Evolutionary conservation across 345 rosid genomes (phyloP), one percentile per base, ranked within the genome.

Genomic region (Populus tremula): DNA sequence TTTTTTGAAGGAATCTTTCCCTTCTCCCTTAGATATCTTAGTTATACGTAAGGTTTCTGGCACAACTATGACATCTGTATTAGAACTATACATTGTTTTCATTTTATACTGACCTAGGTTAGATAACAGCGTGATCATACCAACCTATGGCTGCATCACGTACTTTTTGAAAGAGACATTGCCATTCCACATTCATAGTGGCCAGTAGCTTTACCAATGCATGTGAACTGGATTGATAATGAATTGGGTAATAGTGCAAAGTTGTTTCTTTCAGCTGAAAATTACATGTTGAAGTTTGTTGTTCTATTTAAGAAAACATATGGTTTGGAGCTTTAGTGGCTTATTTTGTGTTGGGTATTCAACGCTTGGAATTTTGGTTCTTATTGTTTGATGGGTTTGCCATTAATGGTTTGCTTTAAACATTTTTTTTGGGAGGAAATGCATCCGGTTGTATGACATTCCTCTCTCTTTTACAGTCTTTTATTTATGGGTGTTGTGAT

Each of bases 401-500:
- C 8, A 47, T 25, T 5, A 29, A 5, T 66, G 29, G 8, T 50
- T 2, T 25, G 1, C 23, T 70, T 71, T 16, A 17, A 49, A 5
- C 33, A 7, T 4, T 36, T 9, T 27, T 4, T 36, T 18, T 27
- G 20, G 14, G 4, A 27, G 3, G 50, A 31, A 20, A 62, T 66
- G 23, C 47, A 14, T 13, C 35, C 23, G 39, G 9, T 59, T 9
- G 11, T 31, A 8, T 54, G 49, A 38, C 31, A 29, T 63, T 39
- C 41, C 5, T 9, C 17, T 54, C n/a, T 23, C 25, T 41, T 53
- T 53, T 16, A n/a, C 17, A 11, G 43, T 31, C 12, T 53, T 36
- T 12, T 16, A n/a, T 64, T 74, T 29, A 31, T n/a, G 23, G 23
- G 62, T 70, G 75, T 64, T 83, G 67, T 47, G 56, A 76, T 69